Evolutionary conservation across 192 early-diverging fungal genomes (phyloP).

Genomic region (Backusella liffmaniae): DNA sequence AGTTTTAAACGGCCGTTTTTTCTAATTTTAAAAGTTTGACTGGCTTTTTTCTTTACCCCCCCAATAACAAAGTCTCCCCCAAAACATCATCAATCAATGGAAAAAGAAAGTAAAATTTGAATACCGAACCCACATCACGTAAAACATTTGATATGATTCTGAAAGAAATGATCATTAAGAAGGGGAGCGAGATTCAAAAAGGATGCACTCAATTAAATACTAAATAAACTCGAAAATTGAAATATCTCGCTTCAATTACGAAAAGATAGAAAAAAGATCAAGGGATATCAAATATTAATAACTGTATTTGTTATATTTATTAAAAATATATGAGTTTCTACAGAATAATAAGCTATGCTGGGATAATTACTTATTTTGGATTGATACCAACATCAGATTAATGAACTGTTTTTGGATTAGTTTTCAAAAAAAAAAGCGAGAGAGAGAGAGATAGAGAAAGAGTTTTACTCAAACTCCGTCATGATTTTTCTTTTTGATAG

Average conservation of each 20-base stretch:
- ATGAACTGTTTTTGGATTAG: neutral
- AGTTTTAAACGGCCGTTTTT: neutral
- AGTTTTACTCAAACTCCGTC: neutral
- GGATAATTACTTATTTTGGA: neutral
- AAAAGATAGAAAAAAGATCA: neutral
- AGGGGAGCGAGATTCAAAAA: neutral
- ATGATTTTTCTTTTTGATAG: neutral
- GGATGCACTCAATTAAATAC: neutral
- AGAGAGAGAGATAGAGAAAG: neutral
- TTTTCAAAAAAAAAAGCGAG: neutral
- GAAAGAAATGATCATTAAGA: neutral
- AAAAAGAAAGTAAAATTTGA: neutral
- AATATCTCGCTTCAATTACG: neutral
- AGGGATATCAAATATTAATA: too few species aligned
- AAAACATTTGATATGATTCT: neutral
- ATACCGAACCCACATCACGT: neutral
- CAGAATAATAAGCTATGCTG: neutral
- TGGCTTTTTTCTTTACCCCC: neutral
- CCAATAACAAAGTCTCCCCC: neutral
- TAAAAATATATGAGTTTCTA: neutral
- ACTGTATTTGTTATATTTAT: too few species aligned
- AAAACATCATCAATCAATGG: neutral
- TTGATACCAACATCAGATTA: constrained; percentile 1
- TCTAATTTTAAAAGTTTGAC: neutral
- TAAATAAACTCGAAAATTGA: neutral